Conservation (phyloP, 2,329 filamentous ascomycete species). For the Claviceps humidiphila region DNA sequence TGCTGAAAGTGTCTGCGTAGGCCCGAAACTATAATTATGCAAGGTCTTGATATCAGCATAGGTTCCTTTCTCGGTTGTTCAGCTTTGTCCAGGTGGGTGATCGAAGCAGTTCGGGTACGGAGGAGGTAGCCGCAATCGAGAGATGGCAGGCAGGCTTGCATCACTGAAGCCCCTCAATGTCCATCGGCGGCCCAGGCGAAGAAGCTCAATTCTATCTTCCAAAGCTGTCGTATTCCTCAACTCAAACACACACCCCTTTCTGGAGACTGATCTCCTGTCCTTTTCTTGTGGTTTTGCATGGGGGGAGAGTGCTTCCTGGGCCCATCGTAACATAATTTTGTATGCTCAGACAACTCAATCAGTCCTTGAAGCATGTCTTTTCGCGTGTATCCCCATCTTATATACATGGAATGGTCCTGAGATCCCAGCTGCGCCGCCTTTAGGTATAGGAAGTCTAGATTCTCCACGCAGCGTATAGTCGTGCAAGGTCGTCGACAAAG, state of each 20-base stretch:
- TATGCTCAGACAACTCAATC: not conserved
- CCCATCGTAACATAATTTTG: constrained; percentile 2
- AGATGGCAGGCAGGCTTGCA: not conserved
- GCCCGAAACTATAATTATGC: constrained; percentile 37
- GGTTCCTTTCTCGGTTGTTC: constrained; percentile 10
- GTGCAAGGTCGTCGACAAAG: constrained; percentile 15
- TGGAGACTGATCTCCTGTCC: not conserved
- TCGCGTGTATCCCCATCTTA: not conserved
- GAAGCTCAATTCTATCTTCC: not conserved
- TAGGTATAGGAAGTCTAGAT: constrained; percentile 5
- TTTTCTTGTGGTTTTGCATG: not conserved
- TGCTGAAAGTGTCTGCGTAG: constrained; percentile 42
- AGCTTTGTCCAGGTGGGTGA: constrained; percentile 2
- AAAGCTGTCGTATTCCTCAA: not conserved
- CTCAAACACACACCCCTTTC: not conserved
- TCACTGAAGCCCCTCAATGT: not conserved
- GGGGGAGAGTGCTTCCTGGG: not conserved
- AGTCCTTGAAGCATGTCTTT: not conserved
- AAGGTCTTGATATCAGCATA: constrained; percentile 1
- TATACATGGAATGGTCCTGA: constrained; percentile 1
- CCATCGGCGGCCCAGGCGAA: not conserved
- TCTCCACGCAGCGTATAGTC: constrained; percentile 11
- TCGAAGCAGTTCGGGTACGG: constrained; percentile 6
- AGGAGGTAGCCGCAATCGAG: constrained; percentile 3
- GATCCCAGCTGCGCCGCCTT: not conserved